Base-by-base conservation (phyloP, 164 flowering plant species). In the Hamamelis virginiana region DNA sequence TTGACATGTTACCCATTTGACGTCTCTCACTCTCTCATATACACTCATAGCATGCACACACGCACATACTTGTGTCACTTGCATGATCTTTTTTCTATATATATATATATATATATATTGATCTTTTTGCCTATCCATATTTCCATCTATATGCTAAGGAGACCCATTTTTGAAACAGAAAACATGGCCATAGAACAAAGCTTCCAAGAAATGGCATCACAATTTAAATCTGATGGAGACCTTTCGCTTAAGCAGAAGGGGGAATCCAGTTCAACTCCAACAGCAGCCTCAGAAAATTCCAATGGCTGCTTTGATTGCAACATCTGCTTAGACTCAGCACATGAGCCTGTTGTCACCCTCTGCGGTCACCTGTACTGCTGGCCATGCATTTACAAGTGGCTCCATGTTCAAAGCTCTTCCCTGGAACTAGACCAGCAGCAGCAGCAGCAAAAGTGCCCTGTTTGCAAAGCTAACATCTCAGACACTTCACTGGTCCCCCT, bases 361-460 rank as follows among this genome's bases (percentile, higher is more conserved):
- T 92, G 98, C 45, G 96, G 97, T 48, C 97, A 91, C 67, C 82
- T 91, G 22, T 91, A 83, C 73, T 91, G 98, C 78, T 92, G 98
- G 97, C 90, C 97, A 0, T 92, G 98, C 80, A 88, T 89, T 64
- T 89, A 86, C 84, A 81, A 86, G 69, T 93, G 98, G 98, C 82
- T 91, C 50, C 69, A 77, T 33, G 79, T 80, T 19, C 82, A 85
- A 38, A 69, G 41, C 21, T 47, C 78, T 25, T 67, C 87, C 45
- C 69, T 59, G 1, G 76, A 70, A 5, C 47, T 78, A 5, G 78
- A 81, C 12, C 68, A 80, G 28, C 70, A 67, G 25, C 83, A 67
- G 9, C 68, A 80, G 28, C 70, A 67, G 25, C 83, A 67, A 9
- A 79, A 67, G 6, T 91, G 97, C 77, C 95, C 95, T 3, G 85